These are phyloP conservation scores for Nyctanthes arbortristis DNA, from an alignment of 257 asterid genomes.

Conservation along the genomic window DNA sequence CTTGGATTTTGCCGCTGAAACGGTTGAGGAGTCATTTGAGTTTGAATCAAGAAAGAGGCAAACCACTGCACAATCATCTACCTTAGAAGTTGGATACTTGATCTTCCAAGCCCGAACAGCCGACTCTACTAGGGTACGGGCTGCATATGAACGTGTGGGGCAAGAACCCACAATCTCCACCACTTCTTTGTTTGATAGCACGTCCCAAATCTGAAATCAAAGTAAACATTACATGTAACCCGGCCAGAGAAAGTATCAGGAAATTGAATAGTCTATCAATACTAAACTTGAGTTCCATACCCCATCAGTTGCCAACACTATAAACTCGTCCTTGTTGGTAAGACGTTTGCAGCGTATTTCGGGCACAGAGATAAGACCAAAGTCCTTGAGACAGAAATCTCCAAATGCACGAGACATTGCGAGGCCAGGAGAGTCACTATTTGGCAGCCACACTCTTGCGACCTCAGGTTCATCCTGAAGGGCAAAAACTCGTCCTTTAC, in stretches of 20 bases:
- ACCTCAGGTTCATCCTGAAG: constrained; percentile 85
- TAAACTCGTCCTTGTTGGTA: constrained; percentile 70
- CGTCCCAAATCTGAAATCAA: constrained; percentile 75
- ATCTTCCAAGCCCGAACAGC: constrained; percentile 75
- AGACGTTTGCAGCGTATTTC: constrained; percentile 68
- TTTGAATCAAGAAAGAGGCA: constrained; percentile 70
- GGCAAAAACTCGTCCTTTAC: constrained; percentile 82
- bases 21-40: constrained; percentile 37
- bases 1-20: constrained; percentile 35
- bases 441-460: constrained; percentile 86
- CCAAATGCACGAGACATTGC: constrained; percentile 98
- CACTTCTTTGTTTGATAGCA: constrained; percentile 80
- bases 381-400: constrained; percentile 88
- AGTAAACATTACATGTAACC: background rate
- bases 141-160: constrained; percentile 55
- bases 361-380: constrained; percentile 82
- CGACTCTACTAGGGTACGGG: constrained; percentile 60
- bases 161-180: constrained; percentile 59
- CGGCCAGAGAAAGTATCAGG: background rate
- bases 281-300: constrained; percentile 30
- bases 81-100: constrained; percentile 81
- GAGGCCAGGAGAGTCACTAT: constrained; percentile 81
- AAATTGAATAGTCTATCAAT: background rate
- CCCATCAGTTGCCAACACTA: constrained; percentile 88
- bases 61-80: constrained; percentile 79